A percentile compares a stretch with the other conserved stretches of the same genome.
Evolutionary conservation across 768 basidiomycete species (phyloP).

Genomic region (Rhodotorula sphaerocarpa): DNA sequence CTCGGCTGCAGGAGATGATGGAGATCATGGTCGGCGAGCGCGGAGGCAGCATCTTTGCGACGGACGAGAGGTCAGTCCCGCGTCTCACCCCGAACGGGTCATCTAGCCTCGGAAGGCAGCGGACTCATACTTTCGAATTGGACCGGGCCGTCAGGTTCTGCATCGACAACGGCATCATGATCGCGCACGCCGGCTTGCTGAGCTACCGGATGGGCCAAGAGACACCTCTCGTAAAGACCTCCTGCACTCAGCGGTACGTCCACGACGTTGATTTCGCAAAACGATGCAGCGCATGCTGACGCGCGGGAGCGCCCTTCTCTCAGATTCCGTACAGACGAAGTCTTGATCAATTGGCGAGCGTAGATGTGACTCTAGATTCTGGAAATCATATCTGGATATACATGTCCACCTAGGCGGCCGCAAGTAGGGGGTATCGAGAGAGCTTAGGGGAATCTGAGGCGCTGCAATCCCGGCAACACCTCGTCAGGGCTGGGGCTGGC

Average conservation of each 20-base stretch:
- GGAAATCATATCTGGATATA: not conserved
- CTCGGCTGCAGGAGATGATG: conserved; percentile 97
- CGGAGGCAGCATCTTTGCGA: conserved; percentile 81
- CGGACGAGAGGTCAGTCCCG: conserved; percentile 73
- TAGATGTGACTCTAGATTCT: not conserved
- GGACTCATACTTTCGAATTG: too few species aligned
- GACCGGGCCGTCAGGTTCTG: too few species aligned
- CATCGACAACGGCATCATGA: conserved; percentile 99
- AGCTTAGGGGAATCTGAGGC: too few species aligned
- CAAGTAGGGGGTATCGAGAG: too few species aligned
- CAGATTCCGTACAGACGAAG: conserved; percentile 91
- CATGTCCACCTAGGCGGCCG: not conserved
- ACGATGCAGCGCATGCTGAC: not conserved
- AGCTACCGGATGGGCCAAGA: conserved; percentile 79
- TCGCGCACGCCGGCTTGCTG: conserved; percentile 91
- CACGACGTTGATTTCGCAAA: not conserved
- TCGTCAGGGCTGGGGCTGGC: not conserved
- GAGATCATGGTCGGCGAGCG: conserved; percentile 88
- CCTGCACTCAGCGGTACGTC: conserved; percentile 77
- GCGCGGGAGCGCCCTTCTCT: accelerated
- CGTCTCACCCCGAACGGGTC: not conserved
- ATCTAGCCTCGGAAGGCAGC: too few species aligned
- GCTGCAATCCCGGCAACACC: too few species aligned
- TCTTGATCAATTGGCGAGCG: conserved; percentile 79
- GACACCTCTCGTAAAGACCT: conserved; percentile 69